Base-by-base conservation (phyloP, 1,284 basidiomycete species). In the Vanrija pseudolonga region DNA sequence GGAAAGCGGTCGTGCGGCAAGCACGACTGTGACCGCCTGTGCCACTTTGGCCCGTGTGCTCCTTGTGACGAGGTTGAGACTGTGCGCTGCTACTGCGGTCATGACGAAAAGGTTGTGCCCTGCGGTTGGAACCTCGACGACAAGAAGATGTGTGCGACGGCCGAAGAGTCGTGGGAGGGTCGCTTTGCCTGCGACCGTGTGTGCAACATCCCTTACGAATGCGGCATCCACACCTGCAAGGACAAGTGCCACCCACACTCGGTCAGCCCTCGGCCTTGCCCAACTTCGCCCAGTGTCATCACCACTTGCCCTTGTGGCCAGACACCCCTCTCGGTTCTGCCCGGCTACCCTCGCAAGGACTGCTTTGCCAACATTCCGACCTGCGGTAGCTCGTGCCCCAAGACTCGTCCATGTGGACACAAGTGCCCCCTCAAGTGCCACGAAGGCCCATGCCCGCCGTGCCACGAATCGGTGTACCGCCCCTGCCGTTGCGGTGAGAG, bases 291-390 rank as follows among this genome's bases (percentile, higher is more conserved):
- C 0, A 74, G 77, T 0, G 65, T 81, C 7, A 78, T 93, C 50
- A 82, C 80, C 0, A 83, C 82, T 40, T 96, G 93, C 69, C 89
- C 91, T 0, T 96, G 92, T 62, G 89, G 89, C 12, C 83, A 84
- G 51, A 81, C 83, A 14, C 74, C 79, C 0, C 82, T 91, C 44
- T 51, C 65, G 11, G 42, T 55, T 4, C 67, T 79, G 11, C 58
- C 72, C 5, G 74, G 78, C 7, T 63, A 62, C 24, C 63, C 80
- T 1, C 85, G 91, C 4, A 68, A 70, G 0, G 75, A 78, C 14
- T 96, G 92, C 68, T 79, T 82, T 3, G 84, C 85, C 14, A 85
- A 85, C 3, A 84, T 95, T 54, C 89, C 89, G 0, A 90, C 87
- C 0, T 96, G 93, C 68, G 67, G 73, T 3, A 82, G 83, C 0